These are phyloP conservation scores for Luvunga scandens DNA, from an alignment of 345 rosid species.

Conservation along the genomic window DNA sequence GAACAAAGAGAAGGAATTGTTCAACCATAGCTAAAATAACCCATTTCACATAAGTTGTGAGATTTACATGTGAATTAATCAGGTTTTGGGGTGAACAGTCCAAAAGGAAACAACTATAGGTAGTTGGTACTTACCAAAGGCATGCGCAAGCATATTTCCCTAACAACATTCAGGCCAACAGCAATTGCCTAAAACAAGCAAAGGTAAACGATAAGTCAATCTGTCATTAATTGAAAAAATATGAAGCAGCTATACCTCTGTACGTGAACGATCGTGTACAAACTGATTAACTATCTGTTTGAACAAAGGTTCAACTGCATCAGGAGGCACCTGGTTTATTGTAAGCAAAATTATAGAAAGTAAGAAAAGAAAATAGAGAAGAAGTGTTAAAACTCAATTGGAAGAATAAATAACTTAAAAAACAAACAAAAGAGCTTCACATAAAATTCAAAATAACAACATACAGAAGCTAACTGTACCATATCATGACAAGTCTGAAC, in stretches of 20 bases:
- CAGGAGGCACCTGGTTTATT: slow-evolving; percentile 78
- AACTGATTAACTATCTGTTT: slow-evolving; percentile 92
- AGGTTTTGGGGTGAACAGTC: not conserved
- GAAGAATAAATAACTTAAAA: not conserved
- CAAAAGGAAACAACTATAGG: not conserved
- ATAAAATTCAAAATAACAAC: slow-evolving; percentile 3
- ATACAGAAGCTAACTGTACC: slow-evolving; percentile 45
- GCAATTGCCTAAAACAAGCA: slow-evolving; percentile 67
- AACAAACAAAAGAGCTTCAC: not conserved
- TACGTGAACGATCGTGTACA: slow-evolving; percentile 85
- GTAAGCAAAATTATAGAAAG: not conserved
- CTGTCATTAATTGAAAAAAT: not conserved
- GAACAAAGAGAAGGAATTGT: not conserved
- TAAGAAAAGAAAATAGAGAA: not conserved
- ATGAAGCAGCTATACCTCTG: slow-evolving; percentile 54
- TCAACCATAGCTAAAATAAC: not conserved
- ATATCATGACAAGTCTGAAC: slow-evolving; percentile 97
- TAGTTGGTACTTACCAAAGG: slow-evolving; percentile 58
- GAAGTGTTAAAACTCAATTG: not conserved
- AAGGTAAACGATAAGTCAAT: slow-evolving; percentile 5
- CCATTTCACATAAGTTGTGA: not conserved
- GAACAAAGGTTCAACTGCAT: slow-evolving; percentile 95
- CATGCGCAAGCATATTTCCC: slow-evolving; percentile 94
- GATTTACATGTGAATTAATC: not conserved
- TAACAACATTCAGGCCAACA: slow-evolving; percentile 79